A percentile compares a stretch with the other conserved stretches of the same genome.
These are phyloP conservation scores for Heritiera fomes DNA, from an alignment of 345 rosid genomes.

Conservation along the genomic window DNA sequence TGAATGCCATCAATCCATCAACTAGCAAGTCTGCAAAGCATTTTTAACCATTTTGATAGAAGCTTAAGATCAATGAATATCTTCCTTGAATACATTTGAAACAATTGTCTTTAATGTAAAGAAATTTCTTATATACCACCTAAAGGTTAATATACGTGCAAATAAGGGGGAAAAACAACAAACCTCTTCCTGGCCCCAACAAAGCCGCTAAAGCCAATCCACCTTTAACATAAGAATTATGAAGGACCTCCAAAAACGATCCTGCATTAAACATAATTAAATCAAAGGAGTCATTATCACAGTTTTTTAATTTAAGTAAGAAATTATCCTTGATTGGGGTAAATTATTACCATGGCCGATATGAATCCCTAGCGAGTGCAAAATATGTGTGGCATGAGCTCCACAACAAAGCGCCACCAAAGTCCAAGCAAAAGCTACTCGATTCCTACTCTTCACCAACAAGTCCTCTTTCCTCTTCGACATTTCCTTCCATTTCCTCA, in stretches of 20 bases:
- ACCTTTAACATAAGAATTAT: constrained; percentile 51
- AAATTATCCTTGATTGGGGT: neutral
- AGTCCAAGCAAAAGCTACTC: constrained; percentile 93
- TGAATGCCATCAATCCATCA: constrained; percentile 80
- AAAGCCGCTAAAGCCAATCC: constrained; percentile 70
- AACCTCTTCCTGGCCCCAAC: constrained; percentile 96
- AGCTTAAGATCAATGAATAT: neutral
- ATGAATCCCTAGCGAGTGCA: constrained; percentile 89
- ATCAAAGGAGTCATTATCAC: constrained; percentile 1
- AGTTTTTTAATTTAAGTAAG: neutral
- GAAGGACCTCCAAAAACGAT: constrained; percentile 68
- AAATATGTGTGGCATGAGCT: constrained; percentile 80
- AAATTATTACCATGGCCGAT: constrained; percentile 63
- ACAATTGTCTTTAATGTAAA: neutral
- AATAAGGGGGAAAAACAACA: constrained; percentile 22
- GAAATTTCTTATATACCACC: neutral
- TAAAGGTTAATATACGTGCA: neutral
- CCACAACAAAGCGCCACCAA: constrained; percentile 95
- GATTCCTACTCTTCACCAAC: constrained; percentile 67
- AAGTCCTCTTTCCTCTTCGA: constrained; percentile 73
- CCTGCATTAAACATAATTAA: constrained; percentile 43
- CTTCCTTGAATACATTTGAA: neutral
- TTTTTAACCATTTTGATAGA: constrained; percentile 8
- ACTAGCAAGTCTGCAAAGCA: constrained; percentile 68
- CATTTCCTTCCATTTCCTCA: constrained; percentile 83